Evolutionary conservation across 768 basidiomycete species (phyloP).

Genomic region (Podaxis carcinomalis): DNA sequence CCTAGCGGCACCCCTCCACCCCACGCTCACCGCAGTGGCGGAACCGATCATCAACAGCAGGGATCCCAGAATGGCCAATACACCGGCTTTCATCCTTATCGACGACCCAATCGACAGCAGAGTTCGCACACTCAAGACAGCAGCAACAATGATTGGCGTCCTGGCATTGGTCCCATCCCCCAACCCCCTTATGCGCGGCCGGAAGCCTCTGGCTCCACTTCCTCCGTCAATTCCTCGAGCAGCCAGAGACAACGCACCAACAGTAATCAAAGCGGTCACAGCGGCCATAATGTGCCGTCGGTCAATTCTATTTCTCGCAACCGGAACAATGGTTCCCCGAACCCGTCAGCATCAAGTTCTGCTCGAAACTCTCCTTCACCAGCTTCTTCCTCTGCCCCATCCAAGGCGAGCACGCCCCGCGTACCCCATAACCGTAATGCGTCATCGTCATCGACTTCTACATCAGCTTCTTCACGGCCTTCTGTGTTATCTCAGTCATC

Average conservation of each 20-base stretch:
- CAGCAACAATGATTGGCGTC: slow-evolving; percentile 45
- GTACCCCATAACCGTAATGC: slow-evolving; percentile 38
- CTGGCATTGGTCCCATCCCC: slow-evolving; percentile 35
- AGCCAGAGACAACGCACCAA: slow-evolving; percentile 64
- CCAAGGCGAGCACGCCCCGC: slow-evolving; percentile 24
- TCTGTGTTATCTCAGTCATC: slow-evolving; percentile 20
- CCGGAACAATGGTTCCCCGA: slow-evolving; percentile 30
- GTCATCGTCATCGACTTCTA: slow-evolving; percentile 44
- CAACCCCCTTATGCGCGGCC: slow-evolving; percentile 78
- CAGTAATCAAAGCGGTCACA: slow-evolving; percentile 62
- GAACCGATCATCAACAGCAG: slow-evolving; percentile 37
- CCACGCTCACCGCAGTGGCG: slow-evolving; percentile 41
- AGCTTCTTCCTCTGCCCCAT: slow-evolving; percentile 18
- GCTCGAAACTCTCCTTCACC: slow-evolving; percentile 25
- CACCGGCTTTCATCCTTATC: slow-evolving; percentile 78
- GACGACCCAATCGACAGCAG: slow-evolving; percentile 56
- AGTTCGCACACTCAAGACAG: slow-evolving; percentile 23
- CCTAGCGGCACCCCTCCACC: slow-evolving; percentile 70
- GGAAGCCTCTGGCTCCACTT: slow-evolving; percentile 75
- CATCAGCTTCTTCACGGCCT: slow-evolving; percentile 28
- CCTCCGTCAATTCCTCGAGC: slow-evolving; percentile 68
- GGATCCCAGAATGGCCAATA: slow-evolving; percentile 34
- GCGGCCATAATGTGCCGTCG: slow-evolving; percentile 33
- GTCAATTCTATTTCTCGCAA: slow-evolving; percentile 30
- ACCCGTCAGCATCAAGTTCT: slow-evolving; percentile 22